Evolutionary conservation across 768 basidiomycete species (phyloP).

Genomic region (Pleurotus tuoliensis): DNA sequence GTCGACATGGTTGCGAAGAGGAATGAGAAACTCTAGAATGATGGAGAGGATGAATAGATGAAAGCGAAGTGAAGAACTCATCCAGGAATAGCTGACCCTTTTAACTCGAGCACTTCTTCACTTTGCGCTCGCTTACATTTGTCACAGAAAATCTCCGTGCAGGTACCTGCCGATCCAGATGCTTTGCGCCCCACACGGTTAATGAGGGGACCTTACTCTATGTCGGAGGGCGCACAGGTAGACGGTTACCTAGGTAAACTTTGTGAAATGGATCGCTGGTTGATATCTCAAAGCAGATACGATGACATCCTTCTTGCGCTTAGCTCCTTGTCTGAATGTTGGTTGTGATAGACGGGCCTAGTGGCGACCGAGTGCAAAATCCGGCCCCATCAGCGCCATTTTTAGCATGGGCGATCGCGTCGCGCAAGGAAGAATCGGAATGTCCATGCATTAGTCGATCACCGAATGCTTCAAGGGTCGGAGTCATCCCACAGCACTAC

Average conservation of each 20-base stretch:
- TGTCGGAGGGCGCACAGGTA: neutral
- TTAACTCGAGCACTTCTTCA: neutral
- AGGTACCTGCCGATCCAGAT: no score
- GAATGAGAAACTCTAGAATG: neutral
- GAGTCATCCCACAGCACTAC: no score
- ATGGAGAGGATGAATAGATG: slow-evolving; percentile 3
- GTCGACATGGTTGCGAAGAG: slow-evolving; percentile 1
- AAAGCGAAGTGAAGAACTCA: slow-evolving; percentile 7
- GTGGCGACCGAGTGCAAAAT: no score
- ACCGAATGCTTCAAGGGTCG: no score
- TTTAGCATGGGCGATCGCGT: neutral
- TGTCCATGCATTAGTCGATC: no score
- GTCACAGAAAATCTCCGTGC: no score
- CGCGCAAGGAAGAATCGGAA: neutral
- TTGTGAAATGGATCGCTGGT: neutral
- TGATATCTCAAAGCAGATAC: neutral
- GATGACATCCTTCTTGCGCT: neutral
- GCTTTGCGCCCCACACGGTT: no score
- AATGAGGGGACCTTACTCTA: neutral
- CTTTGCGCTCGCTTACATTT: no score
- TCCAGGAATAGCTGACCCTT: slow-evolving; percentile 6
- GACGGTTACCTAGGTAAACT: neutral
- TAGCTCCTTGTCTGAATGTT: neutral
- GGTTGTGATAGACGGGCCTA: no score
- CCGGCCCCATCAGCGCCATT: no score